phyloP scores from a whole-genome alignment of 805 yeast species.

The Myxozyma udenii region DNA sequence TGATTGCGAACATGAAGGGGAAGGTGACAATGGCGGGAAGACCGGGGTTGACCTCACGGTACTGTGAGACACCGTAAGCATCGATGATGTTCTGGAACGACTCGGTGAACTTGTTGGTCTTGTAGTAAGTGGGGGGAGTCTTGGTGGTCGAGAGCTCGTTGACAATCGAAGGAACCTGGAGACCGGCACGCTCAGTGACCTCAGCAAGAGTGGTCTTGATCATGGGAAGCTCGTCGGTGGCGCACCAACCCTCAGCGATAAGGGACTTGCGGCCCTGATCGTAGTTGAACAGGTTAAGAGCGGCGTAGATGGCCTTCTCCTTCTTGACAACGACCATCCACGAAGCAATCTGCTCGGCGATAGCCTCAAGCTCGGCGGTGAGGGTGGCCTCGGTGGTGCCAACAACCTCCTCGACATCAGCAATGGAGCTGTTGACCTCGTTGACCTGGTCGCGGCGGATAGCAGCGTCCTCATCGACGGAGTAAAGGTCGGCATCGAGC shows the following conservation, averaged over 20 bases:
- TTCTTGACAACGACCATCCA: conserved; percentile 71
- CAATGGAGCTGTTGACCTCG: conserved; percentile 48
- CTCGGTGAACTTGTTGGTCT: conserved; percentile 88
- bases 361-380: conserved; percentile 70
- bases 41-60: conserved; percentile 95
- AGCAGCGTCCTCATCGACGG: conserved; percentile 51
- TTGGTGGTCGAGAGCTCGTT: conserved; percentile 67
- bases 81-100: conserved; percentile 94
- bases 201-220: conserved; percentile 66
- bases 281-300: conserved; percentile 75
- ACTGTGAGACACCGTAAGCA: conserved; percentile 90
- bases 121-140: conserved; percentile 92
- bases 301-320: conserved; percentile 78
- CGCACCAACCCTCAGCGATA: conserved; percentile 96
- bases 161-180: conserved; percentile 48
- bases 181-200: conserved; percentile 51
- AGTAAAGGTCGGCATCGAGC: conserved; percentile 74
- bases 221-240: conserved; percentile 66
- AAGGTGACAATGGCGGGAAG: conserved; percentile 91
- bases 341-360: conserved; percentile 67
- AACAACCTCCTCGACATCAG: conserved; percentile 60
- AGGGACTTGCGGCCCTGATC: conserved; percentile 81
- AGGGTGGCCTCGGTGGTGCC: conserved; percentile 65
- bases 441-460: conserved; percentile 40
- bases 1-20: conserved; percentile 97